Evolutionary conservation across 192 early-diverging fungal genomes (phyloP).

Genomic region (Dispira simplex): DNA sequence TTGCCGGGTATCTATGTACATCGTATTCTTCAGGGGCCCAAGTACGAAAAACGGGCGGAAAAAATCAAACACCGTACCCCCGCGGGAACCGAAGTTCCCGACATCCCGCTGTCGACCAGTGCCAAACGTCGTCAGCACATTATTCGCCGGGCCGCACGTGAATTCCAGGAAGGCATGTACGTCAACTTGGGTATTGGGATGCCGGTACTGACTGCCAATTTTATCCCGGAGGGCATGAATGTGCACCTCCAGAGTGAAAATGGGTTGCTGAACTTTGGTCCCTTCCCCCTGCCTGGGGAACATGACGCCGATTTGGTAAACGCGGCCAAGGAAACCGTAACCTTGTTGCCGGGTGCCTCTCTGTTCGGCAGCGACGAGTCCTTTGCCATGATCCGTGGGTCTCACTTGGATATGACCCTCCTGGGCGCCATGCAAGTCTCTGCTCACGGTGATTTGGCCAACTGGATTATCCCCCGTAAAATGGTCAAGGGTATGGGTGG

Average conservation of each 20-base stretch:
- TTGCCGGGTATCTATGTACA: slow-evolving; percentile 58
- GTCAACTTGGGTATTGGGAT: slow-evolving; percentile 64
- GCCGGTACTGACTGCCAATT: slow-evolving; percentile 65
- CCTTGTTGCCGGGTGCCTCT: too few species aligned
- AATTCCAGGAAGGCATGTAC: slow-evolving; percentile 63
- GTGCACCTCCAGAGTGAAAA: slow-evolving; percentile 68
- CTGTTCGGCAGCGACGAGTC: too few species aligned
- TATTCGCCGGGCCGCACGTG: slow-evolving; percentile 56
- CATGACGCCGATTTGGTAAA: slow-evolving; percentile 69
- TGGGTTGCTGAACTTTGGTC: slow-evolving; percentile 62
- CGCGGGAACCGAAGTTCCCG: too few species aligned
- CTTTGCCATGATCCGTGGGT: too few species aligned
- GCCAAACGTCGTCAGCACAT: slow-evolving; percentile 42
- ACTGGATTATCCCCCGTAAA: slow-evolving; percentile 77
- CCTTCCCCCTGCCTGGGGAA: slow-evolving; percentile 51
- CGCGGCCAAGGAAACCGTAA: slow-evolving; percentile 12
- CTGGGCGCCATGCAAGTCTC: slow-evolving; percentile 28
- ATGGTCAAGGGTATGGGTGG: slow-evolving; percentile 80
- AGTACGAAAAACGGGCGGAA: too few species aligned
- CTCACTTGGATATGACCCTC: too few species aligned
- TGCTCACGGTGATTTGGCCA: slow-evolving; percentile 54
- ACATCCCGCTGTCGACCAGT: slow-evolving; percentile 17
- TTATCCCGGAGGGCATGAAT: slow-evolving; percentile 45
- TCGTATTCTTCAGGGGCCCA: slow-evolving; percentile 39
- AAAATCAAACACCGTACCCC: too few species aligned